Conservation (phyloP, 805 yeast species). For the Zygoascus biomembranicola region DNA sequence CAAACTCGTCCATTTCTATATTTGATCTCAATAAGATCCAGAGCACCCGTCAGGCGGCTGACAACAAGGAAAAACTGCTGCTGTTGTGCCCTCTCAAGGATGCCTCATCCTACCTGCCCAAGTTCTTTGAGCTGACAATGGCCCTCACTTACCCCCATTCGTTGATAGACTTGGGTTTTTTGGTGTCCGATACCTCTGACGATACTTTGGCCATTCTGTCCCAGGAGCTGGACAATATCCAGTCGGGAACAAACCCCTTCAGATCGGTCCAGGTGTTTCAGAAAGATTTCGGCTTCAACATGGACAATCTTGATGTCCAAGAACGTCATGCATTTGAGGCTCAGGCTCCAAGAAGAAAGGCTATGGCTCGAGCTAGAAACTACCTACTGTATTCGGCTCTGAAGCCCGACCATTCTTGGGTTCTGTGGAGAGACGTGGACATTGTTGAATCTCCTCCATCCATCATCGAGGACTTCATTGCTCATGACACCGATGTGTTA, state of each 20-base stretch:
- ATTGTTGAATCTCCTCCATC: slow-evolving; percentile 75
- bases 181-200: slow-evolving; percentile 78
- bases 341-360: slow-evolving; percentile 79
- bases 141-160: slow-evolving; percentile 78
- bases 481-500: slow-evolving; percentile 73
- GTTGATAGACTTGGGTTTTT: slow-evolving; percentile 61
- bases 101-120: slow-evolving; percentile 69
- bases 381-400: slow-evolving; percentile 75
- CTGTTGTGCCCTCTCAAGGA: slow-evolving; percentile 71
- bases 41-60: slow-evolving; percentile 13
- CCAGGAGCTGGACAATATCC: slow-evolving; percentile 60
- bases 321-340: slow-evolving; percentile 86
- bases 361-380: slow-evolving; percentile 83
- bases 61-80: slow-evolving; percentile 51
- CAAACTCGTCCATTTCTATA: slow-evolving; percentile 5
- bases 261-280: slow-evolving; percentile 76
- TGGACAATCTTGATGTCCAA: slow-evolving; percentile 67
- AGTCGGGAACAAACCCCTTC: slow-evolving; percentile 54
- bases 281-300: slow-evolving; percentile 83
- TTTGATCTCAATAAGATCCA: slow-evolving; percentile 16
- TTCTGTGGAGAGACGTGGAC: slow-evolving; percentile 88
- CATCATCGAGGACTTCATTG: slow-evolving; percentile 77
- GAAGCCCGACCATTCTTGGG: slow-evolving; percentile 81
- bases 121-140: slow-evolving; percentile 81
- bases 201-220: slow-evolving; percentile 62